Evolutionary conservation across 2,329 filamentous ascomycete species (phyloP).

Genomic region (Epicoccum nigrum): DNA sequence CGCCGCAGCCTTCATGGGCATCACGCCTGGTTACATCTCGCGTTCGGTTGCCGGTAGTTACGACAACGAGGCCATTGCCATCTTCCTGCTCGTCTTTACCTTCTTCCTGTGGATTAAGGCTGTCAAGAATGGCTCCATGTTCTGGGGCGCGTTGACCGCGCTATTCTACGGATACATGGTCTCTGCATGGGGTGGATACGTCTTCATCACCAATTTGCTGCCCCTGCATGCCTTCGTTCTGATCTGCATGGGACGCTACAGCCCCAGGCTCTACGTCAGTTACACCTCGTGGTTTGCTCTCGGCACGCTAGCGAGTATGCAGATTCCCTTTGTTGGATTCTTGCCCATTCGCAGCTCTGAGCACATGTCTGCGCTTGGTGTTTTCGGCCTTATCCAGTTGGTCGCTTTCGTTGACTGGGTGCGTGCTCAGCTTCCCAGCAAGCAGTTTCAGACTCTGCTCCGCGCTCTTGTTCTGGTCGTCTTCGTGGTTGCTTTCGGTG

Average conservation of each 20-base stretch:
- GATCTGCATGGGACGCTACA: conserved; percentile 96
- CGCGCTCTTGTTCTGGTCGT: conserved; percentile 75
- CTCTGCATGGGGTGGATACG: conserved; percentile 98
- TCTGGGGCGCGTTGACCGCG: conserved; percentile 93
- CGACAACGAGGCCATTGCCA: conserved; percentile 99
- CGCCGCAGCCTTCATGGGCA: conserved; percentile 95
- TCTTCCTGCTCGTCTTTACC: conserved; percentile 97
- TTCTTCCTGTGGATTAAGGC: conserved; percentile 99
- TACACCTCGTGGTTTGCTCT: conserved; percentile 99
- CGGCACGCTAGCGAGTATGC: conserved; percentile 96
- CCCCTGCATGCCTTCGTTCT: conserved; percentile 93
- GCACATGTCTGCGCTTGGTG: conserved; percentile 95
- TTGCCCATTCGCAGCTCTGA: conserved; percentile 95
- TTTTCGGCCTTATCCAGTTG: conserved; percentile 94
- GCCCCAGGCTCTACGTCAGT: conserved; percentile 89
- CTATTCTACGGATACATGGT: conserved; percentile 99
- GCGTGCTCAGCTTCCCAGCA: conserved; percentile 83
- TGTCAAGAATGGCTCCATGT: conserved; percentile 91
- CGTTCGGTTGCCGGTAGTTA: conserved; percentile 97
- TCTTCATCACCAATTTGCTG: conserved; percentile 97
- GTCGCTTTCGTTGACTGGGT: conserved; percentile 92
- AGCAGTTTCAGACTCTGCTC: conserved; percentile 92
- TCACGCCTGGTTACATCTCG: conserved; percentile 96
- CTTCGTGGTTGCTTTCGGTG: conserved; percentile 74
- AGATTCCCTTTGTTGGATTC: conserved; percentile 98